Base-by-base conservation (phyloP, 169 alveolate genomes). In the Plasmodium chabaudi region DNA sequence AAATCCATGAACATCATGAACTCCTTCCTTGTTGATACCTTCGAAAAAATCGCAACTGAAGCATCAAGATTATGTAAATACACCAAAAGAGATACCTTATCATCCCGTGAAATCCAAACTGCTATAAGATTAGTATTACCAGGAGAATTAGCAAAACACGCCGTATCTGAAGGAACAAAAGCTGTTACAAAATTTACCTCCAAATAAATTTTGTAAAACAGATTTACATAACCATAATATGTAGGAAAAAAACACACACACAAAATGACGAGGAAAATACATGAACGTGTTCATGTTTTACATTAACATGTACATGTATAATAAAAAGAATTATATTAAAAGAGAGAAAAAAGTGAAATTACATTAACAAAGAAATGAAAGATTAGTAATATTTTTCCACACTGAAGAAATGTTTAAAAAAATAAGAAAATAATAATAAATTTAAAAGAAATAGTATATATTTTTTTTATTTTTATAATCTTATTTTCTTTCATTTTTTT, bases 131-230 rank as follows among this genome's bases (percentile, higher is more conserved):
- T 99, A 71, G 98, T 99, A 59, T 98, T 99, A 61, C 99, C 99
- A n/a, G 99, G 99, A 25, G 99, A 99, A 94, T 97, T 99, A 87
- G 99, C 99, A 68, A 98, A 98, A 97, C 99, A 99, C 95, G 99
- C 99, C 88, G 99, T 99, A 91, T 96, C 99, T 51, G 99, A 99
- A 96, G 99, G 99, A 91, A 98, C 99, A 89, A 99, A 98, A 96
- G 99, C 99, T 75, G 99, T 98, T 93, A 98, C 99, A 91, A 98
- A 98, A 94, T 98, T 96, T 96, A 96, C 98, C 77, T 96, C 97
- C 59, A 95, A 95, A 91, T 96, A 94, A 72, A 90, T 93, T 82
- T 93, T 46, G 74, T 75, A 7, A 44, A 17, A 25, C 56, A 15
- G 13, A 3, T 57, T 12, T 44, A 44, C 87, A 17, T 15, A 15